phyloP scores from a whole-genome alignment of 1,284 basidiomycete genomes.

The Naganishia liquefaciens region DNA sequence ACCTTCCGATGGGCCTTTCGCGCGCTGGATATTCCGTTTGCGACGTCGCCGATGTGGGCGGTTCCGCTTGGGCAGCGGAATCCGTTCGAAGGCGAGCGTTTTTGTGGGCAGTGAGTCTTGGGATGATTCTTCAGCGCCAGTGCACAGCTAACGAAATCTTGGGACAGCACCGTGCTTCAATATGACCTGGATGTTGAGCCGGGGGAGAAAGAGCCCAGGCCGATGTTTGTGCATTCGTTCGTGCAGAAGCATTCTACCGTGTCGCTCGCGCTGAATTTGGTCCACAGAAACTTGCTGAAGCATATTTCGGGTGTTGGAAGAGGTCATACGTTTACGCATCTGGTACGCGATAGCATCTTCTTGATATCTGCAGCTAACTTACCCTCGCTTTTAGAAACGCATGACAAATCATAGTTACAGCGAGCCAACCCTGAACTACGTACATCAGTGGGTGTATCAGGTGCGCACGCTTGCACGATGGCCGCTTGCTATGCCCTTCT shows the following conservation, averaged over 20 bases:
- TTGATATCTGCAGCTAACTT: too few species aligned
- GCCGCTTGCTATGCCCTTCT: background rate
- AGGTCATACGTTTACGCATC: slow-evolving; percentile 47
- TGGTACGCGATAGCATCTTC: slow-evolving; percentile 36
- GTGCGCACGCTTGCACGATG: background rate
- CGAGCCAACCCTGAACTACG: slow-evolving; percentile 46
- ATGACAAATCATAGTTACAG: slow-evolving; percentile 41
- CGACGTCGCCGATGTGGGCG: slow-evolving; percentile 53
- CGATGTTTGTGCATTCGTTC: slow-evolving; percentile 48
- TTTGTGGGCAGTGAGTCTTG: slow-evolving; percentile 58
- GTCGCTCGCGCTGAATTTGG: background rate
- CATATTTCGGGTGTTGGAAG: slow-evolving; percentile 43
- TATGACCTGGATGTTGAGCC: slow-evolving; percentile 45
- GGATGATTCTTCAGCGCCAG: background rate
- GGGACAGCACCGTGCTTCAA: slow-evolving; percentile 44
- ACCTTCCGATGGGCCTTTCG: slow-evolving; percentile 56
- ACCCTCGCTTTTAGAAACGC: slow-evolving; percentile 38
- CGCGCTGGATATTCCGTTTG: slow-evolving; percentile 51
- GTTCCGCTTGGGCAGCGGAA: slow-evolving; percentile 49
- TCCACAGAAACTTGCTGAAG: slow-evolving; percentile 56
- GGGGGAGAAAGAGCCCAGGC: slow-evolving; percentile 37
- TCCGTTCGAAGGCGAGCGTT: slow-evolving; percentile 41
- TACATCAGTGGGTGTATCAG: slow-evolving; percentile 46
- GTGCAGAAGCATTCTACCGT: slow-evolving; percentile 31
- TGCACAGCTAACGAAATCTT: background rate